phyloP scores from a whole-genome alignment of 2,329 filamentous ascomycete species.

The Endoconidiophora polonica region DNA sequence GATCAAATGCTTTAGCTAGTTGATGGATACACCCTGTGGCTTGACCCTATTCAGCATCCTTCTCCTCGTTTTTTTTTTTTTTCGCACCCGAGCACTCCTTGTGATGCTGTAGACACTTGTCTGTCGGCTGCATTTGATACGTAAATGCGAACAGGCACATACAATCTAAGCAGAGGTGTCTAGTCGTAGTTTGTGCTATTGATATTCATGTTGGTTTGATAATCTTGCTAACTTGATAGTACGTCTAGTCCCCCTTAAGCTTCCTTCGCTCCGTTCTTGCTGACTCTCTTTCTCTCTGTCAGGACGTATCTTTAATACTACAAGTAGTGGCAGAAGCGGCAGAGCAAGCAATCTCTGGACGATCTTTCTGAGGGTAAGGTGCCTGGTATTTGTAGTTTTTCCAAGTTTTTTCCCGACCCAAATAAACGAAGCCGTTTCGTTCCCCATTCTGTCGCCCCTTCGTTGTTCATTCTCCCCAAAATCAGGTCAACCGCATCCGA shows the following conservation, averaged over 20 bases:
- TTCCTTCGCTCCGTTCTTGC: background rate
- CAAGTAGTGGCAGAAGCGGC: no score
- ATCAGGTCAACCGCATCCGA: slow-evolving; percentile 7
- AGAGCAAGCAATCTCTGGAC: no score
- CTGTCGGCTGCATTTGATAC: background rate
- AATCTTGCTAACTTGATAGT: background rate
- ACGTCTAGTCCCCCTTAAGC: background rate
- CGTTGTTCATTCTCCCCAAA: background rate
- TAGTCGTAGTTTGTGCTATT: no score
- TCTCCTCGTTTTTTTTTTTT: background rate
- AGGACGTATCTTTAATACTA: no score
- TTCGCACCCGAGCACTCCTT: slow-evolving; percentile 5
- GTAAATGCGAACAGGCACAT: background rate
- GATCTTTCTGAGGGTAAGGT: no score
- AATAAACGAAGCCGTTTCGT: no score
- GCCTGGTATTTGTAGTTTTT: no score
- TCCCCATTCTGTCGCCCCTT: no score
- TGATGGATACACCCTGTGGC: no score
- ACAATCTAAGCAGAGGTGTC: background rate
- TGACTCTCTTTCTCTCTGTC: background rate
- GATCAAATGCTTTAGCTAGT: no score
- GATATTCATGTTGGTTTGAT: background rate
- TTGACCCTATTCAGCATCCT: no score
- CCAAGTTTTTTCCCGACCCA: no score
- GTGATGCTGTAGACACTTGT: background rate